Base-by-base conservation (phyloP, 2,329 filamentous ascomycete genomes). In the Aspergillus pseudoterreus region DNA sequence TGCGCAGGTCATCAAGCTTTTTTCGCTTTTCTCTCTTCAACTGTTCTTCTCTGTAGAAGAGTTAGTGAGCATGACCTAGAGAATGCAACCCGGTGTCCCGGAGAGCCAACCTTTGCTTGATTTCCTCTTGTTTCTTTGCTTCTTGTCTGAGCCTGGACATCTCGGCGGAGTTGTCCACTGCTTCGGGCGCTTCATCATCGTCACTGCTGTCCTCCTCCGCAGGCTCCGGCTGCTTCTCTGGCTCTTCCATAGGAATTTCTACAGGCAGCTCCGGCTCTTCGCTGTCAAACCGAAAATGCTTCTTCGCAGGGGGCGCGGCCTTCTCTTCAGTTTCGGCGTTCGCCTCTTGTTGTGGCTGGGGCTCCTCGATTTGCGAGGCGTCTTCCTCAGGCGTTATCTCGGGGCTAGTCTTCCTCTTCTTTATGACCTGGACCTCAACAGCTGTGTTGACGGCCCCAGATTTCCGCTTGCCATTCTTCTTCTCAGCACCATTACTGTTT, bases 121-220 rank as follows among this genome's bases (percentile, higher is more conserved):
- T 59, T 49, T 64, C 58, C 51, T 72, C 69, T 60, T 66, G 65
- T 53, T 68, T 72, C 55, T 69, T 69, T n/a, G 70, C 67, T 38
- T 68, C 63, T 19, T 64, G 62, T 54, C 66, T 73, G n/a, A 74
- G 61, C 51, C 67, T 67, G 36, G 64, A 56, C 24, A 73, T 50
- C 51, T 74, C 67, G 2, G 66, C 63, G 36, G 71, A 69, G 54
- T 74, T 75, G 41, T 72, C 66, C 36, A 75, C 61, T 11, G 67
- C 61, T 54, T 75, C 72, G 9, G 72, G 72, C n/a, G 71, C 72
- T n/a, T 70, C 68, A 49, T 74, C 71, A 43, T 53, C 51, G 11
- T 69, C 67, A 43, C 63, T 66, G 21, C 63, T 64, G n/a, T 64
- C 62, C 2, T 67, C 61, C 5, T 65, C 64, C 3, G 63, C 57